Evolutionary conservation across 2,329 filamentous ascomycete species (phyloP).

Genomic region (Aureobasidium sp.): DNA sequence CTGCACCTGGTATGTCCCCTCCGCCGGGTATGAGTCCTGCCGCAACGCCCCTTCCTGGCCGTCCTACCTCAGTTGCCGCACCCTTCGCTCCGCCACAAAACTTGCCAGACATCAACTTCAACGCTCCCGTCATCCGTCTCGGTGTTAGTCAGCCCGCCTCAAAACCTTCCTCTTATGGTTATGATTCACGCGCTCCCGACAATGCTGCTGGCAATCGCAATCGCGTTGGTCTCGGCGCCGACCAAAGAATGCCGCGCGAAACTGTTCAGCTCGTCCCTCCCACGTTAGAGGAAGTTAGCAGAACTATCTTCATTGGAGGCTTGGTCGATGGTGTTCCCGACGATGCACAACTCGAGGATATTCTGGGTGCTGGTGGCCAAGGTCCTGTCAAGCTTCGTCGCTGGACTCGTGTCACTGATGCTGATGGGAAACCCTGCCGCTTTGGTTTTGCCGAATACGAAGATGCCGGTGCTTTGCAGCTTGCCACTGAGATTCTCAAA

Average conservation of each 20-base stretch:
- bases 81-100: slow-evolving; percentile 88
- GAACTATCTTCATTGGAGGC: slow-evolving; percentile 83
- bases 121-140: slow-evolving; percentile 88
- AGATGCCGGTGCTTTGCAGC: slow-evolving; percentile 78
- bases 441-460: slow-evolving; percentile 97
- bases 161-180: slow-evolving; percentile 29
- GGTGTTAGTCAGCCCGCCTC: slow-evolving; percentile 64
- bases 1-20: slow-evolving; percentile 65
- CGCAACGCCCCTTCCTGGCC: slow-evolving; percentile 45
- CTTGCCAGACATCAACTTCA: slow-evolving; percentile 97
- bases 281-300: slow-evolving; percentile 80
- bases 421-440: slow-evolving; percentile 72
- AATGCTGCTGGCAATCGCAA: slow-evolving; percentile 40
- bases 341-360: slow-evolving; percentile 70
- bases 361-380: slow-evolving; percentile 69
- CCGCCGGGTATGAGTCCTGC: slow-evolving; percentile 72
- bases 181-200: slow-evolving; percentile 27
- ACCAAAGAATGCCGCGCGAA: slow-evolving; percentile 52
- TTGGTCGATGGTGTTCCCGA: slow-evolving; percentile 72
- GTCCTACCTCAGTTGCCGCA: slow-evolving; percentile 65
- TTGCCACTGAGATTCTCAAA: slow-evolving; percentile 75
- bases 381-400: slow-evolving; percentile 51
- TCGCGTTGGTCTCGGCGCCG: slow-evolving; percentile 47
- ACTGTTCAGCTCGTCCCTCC: slow-evolving; percentile 63
- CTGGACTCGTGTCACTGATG: slow-evolving; percentile 74